Evolutionary conservation across 768 basidiomycete species (phyloP).

Genomic region (Kondoa subrosea): DNA sequence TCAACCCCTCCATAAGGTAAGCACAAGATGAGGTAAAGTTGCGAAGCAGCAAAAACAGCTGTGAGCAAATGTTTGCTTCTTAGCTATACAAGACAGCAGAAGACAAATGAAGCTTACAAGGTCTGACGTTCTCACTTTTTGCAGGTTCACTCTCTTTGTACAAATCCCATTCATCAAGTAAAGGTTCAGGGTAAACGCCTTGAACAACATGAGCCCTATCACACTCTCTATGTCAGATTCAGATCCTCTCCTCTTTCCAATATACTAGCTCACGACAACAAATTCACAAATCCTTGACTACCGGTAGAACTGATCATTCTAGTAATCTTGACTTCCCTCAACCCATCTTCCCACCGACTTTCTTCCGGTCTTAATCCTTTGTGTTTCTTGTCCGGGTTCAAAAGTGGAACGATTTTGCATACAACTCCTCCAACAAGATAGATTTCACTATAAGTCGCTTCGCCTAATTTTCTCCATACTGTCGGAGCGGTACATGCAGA

Average conservation of each 20-base stretch:
- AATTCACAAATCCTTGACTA: slow-evolving; percentile 23
- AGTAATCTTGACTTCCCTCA: slow-evolving; percentile 27
- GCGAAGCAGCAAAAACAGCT: slow-evolving; percentile 61
- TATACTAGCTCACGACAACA: too few relatives aligned
- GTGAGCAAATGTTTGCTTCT: neutral
- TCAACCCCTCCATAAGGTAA: slow-evolving; percentile 80
- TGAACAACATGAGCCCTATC: slow-evolving; percentile 70
- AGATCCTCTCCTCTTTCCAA: too few relatives aligned
- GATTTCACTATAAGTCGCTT: slow-evolving; percentile 93
- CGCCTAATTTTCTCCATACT: slow-evolving; percentile 60
- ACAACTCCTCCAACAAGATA: slow-evolving; percentile 60
- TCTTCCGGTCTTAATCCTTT: slow-evolving; percentile 21
- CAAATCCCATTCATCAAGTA: slow-evolving; percentile 74
- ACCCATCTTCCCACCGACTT: slow-evolving; percentile 5
- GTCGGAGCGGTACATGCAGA: neutral
- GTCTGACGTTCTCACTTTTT: slow-evolving; percentile 52
- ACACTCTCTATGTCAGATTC: too few relatives aligned
- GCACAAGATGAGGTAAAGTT: slow-evolving; percentile 76
- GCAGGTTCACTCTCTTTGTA: slow-evolving; percentile 60
- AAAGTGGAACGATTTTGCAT: slow-evolving; percentile 69
- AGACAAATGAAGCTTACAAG: slow-evolving; percentile 41
- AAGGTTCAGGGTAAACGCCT: slow-evolving; percentile 61
- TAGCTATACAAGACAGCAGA: slow-evolving; percentile 3
- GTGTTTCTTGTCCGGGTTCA: slow-evolving; percentile 37
- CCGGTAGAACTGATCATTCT: slow-evolving; percentile 49